Evolutionary conservation across 2,329 filamentous ascomycete genomes (phyloP).

Genomic region (Madurella fahalii): DNA sequence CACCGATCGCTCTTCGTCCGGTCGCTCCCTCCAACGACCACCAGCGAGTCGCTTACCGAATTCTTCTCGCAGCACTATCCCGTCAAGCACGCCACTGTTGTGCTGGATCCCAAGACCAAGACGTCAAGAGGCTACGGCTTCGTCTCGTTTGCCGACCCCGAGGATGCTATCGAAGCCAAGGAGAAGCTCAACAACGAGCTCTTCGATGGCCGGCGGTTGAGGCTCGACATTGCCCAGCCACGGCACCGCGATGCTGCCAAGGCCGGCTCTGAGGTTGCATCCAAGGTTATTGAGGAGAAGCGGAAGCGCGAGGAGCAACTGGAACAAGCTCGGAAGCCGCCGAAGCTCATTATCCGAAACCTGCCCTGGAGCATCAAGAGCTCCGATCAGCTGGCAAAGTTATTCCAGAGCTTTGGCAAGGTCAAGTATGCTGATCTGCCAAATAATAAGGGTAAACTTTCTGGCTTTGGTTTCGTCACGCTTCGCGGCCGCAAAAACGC

Average conservation of each 20-base stretch:
- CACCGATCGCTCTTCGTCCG: conserved; percentile 83
- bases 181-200: conserved; percentile 74
- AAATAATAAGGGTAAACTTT: conserved; percentile 68
- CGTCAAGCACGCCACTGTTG: conserved; percentile 92
- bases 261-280: conserved; percentile 29
- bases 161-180: conserved; percentile 79
- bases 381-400: conserved; percentile 68
- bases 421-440: conserved; percentile 85
- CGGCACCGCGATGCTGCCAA: conserved; percentile 64
- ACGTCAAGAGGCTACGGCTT: conserved; percentile 90
- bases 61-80: conserved; percentile 94
- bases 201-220: conserved; percentile 76
- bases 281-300: conserved; percentile 41
- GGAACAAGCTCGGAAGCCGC: conserved; percentile 56
- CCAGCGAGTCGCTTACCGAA: conserved; percentile 75
- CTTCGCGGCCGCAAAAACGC: conserved; percentile 86
- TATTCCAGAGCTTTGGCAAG: conserved; percentile 88
- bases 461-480: conserved; percentile 90
- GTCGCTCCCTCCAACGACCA: conserved; percentile 72
- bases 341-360: conserved; percentile 86
- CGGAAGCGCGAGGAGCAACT: conserved; percentile 57
- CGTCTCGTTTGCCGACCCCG: conserved; percentile 90
- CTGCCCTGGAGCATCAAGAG: conserved; percentile 94
- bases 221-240: conserved; percentile 82
- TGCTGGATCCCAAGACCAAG: conserved; percentile 80